These are phyloP conservation scores for Cladosporium sp. DNA, from an alignment of 2,329 filamentous ascomycete species.

Conservation along the genomic window DNA sequence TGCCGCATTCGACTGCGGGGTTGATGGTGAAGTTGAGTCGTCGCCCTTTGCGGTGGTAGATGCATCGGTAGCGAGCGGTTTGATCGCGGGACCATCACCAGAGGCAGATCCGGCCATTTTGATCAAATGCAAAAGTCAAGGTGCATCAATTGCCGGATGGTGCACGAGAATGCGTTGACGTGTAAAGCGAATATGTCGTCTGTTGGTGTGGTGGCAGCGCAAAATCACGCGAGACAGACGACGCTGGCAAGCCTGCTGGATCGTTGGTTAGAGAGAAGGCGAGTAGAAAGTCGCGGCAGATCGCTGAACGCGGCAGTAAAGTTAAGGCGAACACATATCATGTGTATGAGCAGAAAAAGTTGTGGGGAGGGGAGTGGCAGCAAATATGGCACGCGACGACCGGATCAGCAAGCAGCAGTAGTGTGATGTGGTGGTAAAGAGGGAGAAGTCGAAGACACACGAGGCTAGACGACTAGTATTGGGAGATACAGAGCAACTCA, in stretches of 20 bases:
- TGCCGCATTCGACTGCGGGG: conserved; percentile 17
- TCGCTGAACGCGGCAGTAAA: conserved; percentile 17
- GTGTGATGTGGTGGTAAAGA: conserved; percentile 9
- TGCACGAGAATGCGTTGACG: conserved; percentile 7
- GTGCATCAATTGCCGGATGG: conserved; percentile 3
- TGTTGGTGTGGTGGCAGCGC: conserved; percentile 9
- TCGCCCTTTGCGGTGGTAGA: neutral
- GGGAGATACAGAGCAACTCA: conserved; percentile 2
- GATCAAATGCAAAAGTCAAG: conserved; percentile 6
- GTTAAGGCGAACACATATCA: conserved; percentile 12
- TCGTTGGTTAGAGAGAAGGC: conserved; percentile 14
- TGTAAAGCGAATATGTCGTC: neutral
- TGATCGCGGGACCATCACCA: conserved; percentile 17
- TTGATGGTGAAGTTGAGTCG: conserved; percentile 9
- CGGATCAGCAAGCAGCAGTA: neutral
- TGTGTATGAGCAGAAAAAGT: neutral
- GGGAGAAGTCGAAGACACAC: conserved; percentile 4
- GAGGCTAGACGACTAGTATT: conserved; percentile 9
- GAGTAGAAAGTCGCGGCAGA: conserved; percentile 18
- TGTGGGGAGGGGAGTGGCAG: conserved; percentile 3
- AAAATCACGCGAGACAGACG: conserved; percentile 12
- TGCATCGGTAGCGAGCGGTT: neutral
- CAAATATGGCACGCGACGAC: conserved; percentile 4
- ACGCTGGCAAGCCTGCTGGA: conserved; percentile 4
- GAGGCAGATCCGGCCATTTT: conserved; percentile 23